These are phyloP conservation scores for Macaranga tanarius DNA, from an alignment of 441 rosid species.

Conservation along the genomic window DNA sequence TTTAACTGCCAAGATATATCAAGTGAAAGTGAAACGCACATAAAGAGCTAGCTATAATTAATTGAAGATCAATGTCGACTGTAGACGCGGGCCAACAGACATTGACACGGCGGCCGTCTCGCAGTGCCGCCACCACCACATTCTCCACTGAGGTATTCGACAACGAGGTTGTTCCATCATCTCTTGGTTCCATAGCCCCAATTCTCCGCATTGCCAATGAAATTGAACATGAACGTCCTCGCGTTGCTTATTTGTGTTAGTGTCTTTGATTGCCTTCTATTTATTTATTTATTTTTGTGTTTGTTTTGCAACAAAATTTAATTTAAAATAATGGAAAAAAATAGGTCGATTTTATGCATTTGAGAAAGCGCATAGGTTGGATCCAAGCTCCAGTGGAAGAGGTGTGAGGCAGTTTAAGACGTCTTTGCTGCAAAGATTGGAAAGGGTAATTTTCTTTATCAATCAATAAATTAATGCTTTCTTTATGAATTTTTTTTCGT, in stretches of 20 bases:
- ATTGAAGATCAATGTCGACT: conserved; percentile 26
- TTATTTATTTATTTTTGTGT: neutral
- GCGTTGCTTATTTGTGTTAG: conserved; percentile 92
- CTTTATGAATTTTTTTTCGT: too few species aligned
- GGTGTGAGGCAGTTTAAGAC: conserved; percentile 86
- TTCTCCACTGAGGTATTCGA: conserved; percentile 94
- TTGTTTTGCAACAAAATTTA: conserved; percentile 10
- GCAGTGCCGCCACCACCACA: conserved; percentile 81
- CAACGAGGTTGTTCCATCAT: conserved; percentile 86
- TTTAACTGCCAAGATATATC: too few species aligned
- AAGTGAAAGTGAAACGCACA: neutral
- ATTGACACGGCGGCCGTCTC: conserved; percentile 81
- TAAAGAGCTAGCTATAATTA: conserved; percentile 8
- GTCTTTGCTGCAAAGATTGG: conserved; percentile 60
- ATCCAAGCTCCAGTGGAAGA: conserved; percentile 62
- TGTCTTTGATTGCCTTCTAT: neutral
- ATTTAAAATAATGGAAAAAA: neutral
- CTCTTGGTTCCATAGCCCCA: conserved; percentile 80
- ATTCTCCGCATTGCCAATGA: conserved; percentile 89
- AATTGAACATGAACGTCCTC: conserved; percentile 91
- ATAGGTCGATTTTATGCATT: conserved; percentile 84
- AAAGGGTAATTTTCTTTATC: conserved; percentile 45
- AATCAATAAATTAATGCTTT: neutral
- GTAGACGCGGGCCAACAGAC: conserved; percentile 51
- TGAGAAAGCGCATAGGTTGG: conserved; percentile 76